Evolutionary conservation across 805 yeast species (phyloP).

Genomic region (Kodamaea sagamina): DNA sequence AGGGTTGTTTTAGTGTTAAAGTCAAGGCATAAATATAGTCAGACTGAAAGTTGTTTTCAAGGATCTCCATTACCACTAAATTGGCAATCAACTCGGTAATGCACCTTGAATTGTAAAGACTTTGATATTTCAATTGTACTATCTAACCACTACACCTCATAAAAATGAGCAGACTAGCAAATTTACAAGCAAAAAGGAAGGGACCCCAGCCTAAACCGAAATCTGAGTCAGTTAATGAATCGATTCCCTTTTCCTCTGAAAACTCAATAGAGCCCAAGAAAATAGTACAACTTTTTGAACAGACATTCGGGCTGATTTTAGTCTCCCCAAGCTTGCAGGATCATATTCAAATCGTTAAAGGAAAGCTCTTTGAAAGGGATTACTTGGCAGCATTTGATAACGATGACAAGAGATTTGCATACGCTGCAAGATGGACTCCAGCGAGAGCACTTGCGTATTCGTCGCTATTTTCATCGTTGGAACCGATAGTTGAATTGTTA

Average conservation of each 20-base stretch:
- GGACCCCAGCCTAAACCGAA: slow-evolving; percentile 1
- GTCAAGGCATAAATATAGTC: too few relatives aligned
- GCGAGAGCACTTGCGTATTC: slow-evolving; percentile 75
- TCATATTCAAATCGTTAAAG: slow-evolving; percentile 68
- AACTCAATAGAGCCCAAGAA: slow-evolving; percentile 34
- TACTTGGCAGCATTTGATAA: slow-evolving; percentile 68
- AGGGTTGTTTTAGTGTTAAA: slow-evolving; percentile 4
- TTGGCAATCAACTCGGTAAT: too few relatives aligned
- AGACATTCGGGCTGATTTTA: slow-evolving; percentile 33
- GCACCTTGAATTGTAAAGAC: too few relatives aligned
- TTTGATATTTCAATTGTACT: too few relatives aligned
- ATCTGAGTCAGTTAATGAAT: slow-evolving; percentile 16
- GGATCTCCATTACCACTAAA: too few relatives aligned
- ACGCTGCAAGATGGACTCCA: slow-evolving; percentile 85
- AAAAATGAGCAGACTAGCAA: slow-evolving; percentile 37
- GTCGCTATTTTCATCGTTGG: slow-evolving; percentile 59
- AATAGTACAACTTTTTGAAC: slow-evolving; percentile 39
- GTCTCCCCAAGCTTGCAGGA: slow-evolving; percentile 37
- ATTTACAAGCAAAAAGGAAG: slow-evolving; percentile 25
- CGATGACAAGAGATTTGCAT: slow-evolving; percentile 68
- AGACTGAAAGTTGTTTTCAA: too few relatives aligned
- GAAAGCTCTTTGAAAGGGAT: slow-evolving; percentile 67
- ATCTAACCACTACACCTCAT: too few relatives aligned
- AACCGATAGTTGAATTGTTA: slow-evolving; percentile 41
- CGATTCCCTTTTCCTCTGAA: slow-evolving; percentile 37